These are phyloP conservation scores for Ceratocystis papillata DNA, from an alignment of 2,329 filamentous ascomycete species.

Conservation along the genomic window DNA sequence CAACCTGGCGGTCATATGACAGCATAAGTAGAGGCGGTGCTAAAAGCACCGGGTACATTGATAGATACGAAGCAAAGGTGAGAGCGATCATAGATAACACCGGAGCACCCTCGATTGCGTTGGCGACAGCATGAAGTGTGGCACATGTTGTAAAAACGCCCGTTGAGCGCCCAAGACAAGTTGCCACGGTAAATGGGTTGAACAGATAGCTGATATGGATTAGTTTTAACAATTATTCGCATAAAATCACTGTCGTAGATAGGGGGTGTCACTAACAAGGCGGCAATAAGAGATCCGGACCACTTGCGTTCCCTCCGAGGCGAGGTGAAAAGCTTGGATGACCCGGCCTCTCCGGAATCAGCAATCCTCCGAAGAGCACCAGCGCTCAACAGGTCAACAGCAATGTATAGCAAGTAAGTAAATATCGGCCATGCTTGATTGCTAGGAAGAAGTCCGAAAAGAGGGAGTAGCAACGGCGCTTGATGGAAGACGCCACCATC, in stretches of 20 bases:
- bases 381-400: slow-evolving; percentile 72
- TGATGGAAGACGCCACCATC: slow-evolving; percentile 78
- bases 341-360: slow-evolving; percentile 64
- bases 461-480: slow-evolving; percentile 77
- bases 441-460: slow-evolving; percentile 80
- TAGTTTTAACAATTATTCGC: slow-evolving; percentile 8
- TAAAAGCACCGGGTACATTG: slow-evolving; percentile 80
- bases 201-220: slow-evolving; percentile 61
- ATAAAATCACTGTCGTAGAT: background rate
- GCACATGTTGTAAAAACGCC: slow-evolving; percentile 81
- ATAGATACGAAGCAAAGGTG: slow-evolving; percentile 79
- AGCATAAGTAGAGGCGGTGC: slow-evolving; percentile 73
- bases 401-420: slow-evolving; percentile 68
- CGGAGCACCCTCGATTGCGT: slow-evolving; percentile 62
- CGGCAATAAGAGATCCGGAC: slow-evolving; percentile 64
- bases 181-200: slow-evolving; percentile 86
- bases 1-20: slow-evolving; percentile 56
- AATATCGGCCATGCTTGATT: slow-evolving; percentile 55
- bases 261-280: slow-evolving; percentile 47
- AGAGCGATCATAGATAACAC: slow-evolving; percentile 73
- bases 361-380: slow-evolving; percentile 69
- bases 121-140: slow-evolving; percentile 71
- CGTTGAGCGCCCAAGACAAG: slow-evolving; percentile 81
- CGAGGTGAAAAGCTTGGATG: slow-evolving; percentile 67
- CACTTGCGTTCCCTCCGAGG: slow-evolving; percentile 61